A percentile compares a stretch with the other conserved stretches of the same genome.
Conservation (phyloP, 2,329 filamentous ascomycete species). For the Cordyceps cateniannulata region DNA sequence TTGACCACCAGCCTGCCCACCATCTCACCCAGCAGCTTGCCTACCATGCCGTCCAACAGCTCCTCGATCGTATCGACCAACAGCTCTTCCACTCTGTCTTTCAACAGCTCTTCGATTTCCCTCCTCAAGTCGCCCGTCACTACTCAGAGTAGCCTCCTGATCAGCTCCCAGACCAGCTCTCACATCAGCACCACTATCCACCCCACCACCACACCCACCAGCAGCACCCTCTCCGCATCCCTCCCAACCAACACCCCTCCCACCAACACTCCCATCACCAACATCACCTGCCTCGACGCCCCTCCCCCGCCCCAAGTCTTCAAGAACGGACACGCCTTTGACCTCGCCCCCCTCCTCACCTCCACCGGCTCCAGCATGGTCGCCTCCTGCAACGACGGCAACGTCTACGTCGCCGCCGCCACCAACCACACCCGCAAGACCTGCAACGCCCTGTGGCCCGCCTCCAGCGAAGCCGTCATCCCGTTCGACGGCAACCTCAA, state of each 20-base stretch:
- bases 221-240: not conserved
- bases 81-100: not conserved
- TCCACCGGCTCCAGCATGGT: slow-evolving; percentile 18
- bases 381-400: slow-evolving; percentile 27
- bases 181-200: not conserved
- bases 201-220: not conserved
- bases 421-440: slow-evolving; percentile 16
- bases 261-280: not conserved
- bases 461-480: slow-evolving; percentile 15
- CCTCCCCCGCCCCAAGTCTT: slow-evolving; percentile 9
- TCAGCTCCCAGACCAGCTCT: not conserved
- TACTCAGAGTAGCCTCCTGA: not conserved
- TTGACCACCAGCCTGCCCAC: not conserved
- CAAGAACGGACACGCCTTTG: slow-evolving; percentile 17
- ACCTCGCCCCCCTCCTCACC: slow-evolving; percentile 19
- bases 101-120: not conserved
- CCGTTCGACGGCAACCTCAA: slow-evolving; percentile 19
- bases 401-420: slow-evolving; percentile 24
- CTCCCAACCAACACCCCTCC: not conserved
- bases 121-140: not conserved
- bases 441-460: slow-evolving; percentile 21
- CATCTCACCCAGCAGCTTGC: not conserved
- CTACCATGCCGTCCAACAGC: not conserved
- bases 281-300: not conserved
- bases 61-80: not conserved